These are phyloP conservation scores for Coniella lustricola DNA, from an alignment of 2,329 filamentous ascomycete species.

Conservation along the genomic window DNA sequence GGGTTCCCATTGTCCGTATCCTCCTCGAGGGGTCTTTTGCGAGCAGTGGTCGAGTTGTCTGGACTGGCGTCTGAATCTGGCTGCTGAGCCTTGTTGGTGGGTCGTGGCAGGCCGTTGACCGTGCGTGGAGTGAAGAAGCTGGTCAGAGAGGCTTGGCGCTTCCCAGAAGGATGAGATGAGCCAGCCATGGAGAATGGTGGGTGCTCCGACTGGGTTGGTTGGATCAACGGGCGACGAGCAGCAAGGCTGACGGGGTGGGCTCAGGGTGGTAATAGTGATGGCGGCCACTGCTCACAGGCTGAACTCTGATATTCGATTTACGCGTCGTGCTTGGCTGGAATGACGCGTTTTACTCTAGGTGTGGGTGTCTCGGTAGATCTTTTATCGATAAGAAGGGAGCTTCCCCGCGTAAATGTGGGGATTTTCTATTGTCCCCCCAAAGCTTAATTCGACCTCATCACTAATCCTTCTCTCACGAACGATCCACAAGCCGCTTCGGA, in stretches of 20 bases:
- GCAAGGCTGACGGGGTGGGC: not conserved
- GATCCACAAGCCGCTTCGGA: too few relatives aligned
- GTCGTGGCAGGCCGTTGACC: conserved; percentile 33
- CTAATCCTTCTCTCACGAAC: not conserved
- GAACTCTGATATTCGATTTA: not conserved
- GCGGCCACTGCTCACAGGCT: too few relatives aligned
- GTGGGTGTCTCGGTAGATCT: not conserved
- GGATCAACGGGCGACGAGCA: not conserved
- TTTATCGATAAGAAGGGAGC: conserved; percentile 1
- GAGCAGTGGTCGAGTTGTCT: conserved; percentile 20
- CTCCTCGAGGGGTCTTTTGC: conserved; percentile 47
- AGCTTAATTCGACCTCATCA: conserved; percentile 3
- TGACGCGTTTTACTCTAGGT: not conserved
- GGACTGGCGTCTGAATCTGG: conserved; percentile 13
- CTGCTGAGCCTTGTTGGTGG: conserved; percentile 11
- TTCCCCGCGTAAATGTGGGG: not conserved
- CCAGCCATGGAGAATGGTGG: conserved; percentile 27
- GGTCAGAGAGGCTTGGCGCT: conserved; percentile 76
- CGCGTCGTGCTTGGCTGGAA: not conserved
- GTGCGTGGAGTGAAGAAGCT: conserved; percentile 72
- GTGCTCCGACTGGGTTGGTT: not conserved
- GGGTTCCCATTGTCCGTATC: conserved; percentile 38
- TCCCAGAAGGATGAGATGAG: conserved; percentile 36
- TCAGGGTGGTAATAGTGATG: not conserved
- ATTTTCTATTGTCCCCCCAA: too few relatives aligned